phyloP scores from a whole-genome alignment of 257 asterid species.

The Galeopsis tetrahit region DNA sequence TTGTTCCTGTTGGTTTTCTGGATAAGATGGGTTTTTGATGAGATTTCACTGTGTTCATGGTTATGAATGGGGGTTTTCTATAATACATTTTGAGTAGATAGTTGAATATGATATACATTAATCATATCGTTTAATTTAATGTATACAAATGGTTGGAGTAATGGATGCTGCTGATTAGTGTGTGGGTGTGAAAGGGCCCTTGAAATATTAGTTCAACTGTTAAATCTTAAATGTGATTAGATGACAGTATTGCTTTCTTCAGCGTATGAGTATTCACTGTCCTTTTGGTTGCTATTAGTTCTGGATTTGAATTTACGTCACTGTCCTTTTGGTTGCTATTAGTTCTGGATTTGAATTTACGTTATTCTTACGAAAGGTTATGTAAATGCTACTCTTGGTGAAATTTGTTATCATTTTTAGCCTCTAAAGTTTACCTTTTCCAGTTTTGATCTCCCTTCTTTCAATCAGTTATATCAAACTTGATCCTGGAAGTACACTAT shows the following conservation, averaged over 20 bases:
- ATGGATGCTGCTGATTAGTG: neutral
- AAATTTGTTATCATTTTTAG: no score
- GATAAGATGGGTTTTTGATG: neutral
- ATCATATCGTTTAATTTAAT: neutral
- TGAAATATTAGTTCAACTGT: neutral
- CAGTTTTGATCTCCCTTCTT: no score
- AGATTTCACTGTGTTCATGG: neutral
- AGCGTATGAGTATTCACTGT: no score
- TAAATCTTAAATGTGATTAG: neutral
- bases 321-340: no score
- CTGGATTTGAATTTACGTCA: no score
- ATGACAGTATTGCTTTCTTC: neutral
- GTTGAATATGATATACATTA: neutral
- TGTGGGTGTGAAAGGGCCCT: neutral
- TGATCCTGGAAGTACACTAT: no score
- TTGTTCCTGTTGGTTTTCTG: neutral
- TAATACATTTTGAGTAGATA: neutral
- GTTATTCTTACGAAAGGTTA: no score
- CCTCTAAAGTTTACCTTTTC: no score
- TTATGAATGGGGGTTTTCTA: constrained; percentile 15
- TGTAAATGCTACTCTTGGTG: no score
- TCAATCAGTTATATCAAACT: no score
- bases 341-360: no score
- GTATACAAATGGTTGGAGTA: constrained; percentile 1
- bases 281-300: no score